These are phyloP conservation scores for Pelargonium nanum DNA, from an alignment of 345 rosid species.

Conservation along the genomic window DNA sequence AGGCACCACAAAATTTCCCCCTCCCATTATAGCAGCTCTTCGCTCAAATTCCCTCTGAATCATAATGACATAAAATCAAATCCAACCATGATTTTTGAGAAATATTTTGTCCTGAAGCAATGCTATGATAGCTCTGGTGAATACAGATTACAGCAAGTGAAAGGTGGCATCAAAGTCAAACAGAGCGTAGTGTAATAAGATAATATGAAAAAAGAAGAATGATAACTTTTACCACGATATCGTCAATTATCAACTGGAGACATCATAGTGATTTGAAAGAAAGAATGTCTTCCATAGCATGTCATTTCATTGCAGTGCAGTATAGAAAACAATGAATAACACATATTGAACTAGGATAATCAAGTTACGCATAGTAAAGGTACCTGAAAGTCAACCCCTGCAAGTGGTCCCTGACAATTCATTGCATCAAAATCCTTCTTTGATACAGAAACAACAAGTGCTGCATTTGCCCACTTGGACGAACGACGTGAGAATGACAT, in stretches of 20 bases:
- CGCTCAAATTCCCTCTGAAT: conserved; percentile 78
- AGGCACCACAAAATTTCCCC: conserved; percentile 71
- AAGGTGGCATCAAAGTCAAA: background rate
- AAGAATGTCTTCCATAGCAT: background rate
- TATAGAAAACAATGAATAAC: background rate
- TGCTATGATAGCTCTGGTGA: background rate
- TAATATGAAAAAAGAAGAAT: no score
- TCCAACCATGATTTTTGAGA: background rate
- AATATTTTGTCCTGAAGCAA: background rate
- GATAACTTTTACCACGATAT: background rate
- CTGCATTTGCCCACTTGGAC: conserved; percentile 97
- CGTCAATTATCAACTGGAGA: background rate
- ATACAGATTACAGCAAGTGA: background rate
- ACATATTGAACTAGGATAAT: background rate
- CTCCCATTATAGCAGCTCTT: conserved; percentile 86
- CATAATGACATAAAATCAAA: conserved; percentile 3
- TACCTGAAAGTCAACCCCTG: conserved; percentile 93
- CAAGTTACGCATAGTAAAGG: conserved; percentile 1
- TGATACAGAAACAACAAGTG: conserved; percentile 72
- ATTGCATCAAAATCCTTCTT: conserved; percentile 52
- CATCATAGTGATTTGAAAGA: background rate
- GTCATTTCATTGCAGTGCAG: background rate
- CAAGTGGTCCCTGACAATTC: conserved; percentile 71
- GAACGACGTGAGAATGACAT: conserved; percentile 97
- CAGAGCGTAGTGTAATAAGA: background rate